A percentile compares a stretch with the other conserved stretches of the same genome.
phyloP scores from a whole-genome alignment of 345 rosid genomes.

The Euphorbia peplus region DNA sequence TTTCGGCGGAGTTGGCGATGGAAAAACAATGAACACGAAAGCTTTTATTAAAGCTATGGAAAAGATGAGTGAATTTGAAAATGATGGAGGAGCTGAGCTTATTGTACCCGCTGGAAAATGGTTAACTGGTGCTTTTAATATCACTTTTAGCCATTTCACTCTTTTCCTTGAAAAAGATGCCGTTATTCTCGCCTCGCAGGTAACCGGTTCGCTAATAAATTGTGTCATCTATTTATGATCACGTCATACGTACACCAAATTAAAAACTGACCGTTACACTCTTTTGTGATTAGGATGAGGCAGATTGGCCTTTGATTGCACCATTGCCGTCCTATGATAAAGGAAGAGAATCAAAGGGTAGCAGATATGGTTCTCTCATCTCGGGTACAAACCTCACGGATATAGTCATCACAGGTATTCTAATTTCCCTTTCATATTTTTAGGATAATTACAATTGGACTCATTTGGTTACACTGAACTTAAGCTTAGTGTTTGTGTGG shows the following conservation, averaged over 20 bases:
- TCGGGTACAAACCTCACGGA: conserved; percentile 74
- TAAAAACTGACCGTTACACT: no score
- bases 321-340: conserved; percentile 67
- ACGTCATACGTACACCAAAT: no score
- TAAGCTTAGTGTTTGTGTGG: no score
- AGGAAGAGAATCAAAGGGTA: conserved; percentile 59
- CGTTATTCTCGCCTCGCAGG: conserved; percentile 69
- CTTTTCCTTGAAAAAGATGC: conserved; percentile 67
- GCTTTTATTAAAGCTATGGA: conserved; percentile 50
- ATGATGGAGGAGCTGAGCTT: conserved; percentile 72
- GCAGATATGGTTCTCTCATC: conserved; percentile 56
- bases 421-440: no score
- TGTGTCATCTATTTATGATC: no score
- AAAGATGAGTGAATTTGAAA: conserved; percentile 42
- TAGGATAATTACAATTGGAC: no score
- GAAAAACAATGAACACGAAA: conserved; percentile 63
- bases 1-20: conserved; percentile 76
- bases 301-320: conserved; percentile 57
- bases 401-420: conserved; percentile 67
- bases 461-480: no score
- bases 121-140: conserved; percentile 83
- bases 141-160: conserved; percentile 71
- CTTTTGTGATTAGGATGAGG: conserved; percentile 43
- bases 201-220: no score
- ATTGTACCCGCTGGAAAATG: conserved; percentile 76